Conservation (phyloP, 257 asterid species). For the Paulownia fortunei region DNA sequence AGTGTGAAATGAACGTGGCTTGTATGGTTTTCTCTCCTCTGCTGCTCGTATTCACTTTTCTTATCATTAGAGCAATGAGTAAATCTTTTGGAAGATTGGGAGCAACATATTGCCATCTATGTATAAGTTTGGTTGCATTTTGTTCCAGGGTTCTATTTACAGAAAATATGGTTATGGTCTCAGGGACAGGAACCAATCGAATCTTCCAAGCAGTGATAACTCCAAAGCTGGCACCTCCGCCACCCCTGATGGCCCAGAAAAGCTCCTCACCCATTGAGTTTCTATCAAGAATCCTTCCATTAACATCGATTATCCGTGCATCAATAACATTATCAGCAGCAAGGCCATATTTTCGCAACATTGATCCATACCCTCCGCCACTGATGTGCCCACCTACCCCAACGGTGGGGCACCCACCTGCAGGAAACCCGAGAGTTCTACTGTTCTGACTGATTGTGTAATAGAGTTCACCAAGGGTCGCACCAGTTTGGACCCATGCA, state of each 20-base stretch:
- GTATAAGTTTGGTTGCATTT: background rate
- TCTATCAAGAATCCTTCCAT: background rate
- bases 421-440: constrained; percentile 17
- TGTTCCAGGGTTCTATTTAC: constrained; percentile 3
- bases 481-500: constrained; percentile 20
- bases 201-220: constrained; percentile 16
- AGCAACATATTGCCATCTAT: constrained; percentile 25
- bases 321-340: constrained; percentile 24
- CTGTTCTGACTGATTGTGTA: background rate
- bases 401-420: background rate
- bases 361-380: constrained; percentile 12
- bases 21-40: background rate
- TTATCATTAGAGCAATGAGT: background rate
- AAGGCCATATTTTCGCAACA: constrained; percentile 24
- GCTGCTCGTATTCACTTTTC: background rate
- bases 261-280: too few relatives aligned
- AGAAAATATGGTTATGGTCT: constrained; percentile 10
- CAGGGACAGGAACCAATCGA: background rate
- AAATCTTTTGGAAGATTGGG: background rate
- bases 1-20: background rate
- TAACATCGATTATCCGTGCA: background rate
- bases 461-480: background rate
- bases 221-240: constrained; percentile 20
- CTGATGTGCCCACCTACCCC: background rate
- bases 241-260: constrained; percentile 32